Percentiles rank a stretch among this genome's conserved stretches.
phyloP scores from a whole-genome alignment of 805 yeast genomes.

The Metschnikowia reukaufii region DNA sequence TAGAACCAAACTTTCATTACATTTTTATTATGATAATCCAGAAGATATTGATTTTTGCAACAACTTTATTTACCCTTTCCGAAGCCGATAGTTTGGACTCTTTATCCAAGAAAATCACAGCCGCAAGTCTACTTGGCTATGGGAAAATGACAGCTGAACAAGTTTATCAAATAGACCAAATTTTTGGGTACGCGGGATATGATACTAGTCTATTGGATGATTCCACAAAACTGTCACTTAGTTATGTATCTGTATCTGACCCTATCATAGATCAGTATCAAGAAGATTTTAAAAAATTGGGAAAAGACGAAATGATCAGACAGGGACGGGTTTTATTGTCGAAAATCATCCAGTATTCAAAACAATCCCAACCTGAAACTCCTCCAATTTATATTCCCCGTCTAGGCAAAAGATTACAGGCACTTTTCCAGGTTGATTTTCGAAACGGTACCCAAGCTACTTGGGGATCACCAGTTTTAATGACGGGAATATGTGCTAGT shows the following conservation, averaged over 20 bases:
- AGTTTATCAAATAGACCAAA: background rate
- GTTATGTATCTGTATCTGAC: background rate
- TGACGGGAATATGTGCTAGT: background rate
- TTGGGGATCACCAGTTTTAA: background rate
- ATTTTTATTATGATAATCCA: background rate
- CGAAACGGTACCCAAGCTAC: background rate
- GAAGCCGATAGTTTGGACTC: background rate
- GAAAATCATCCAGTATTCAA: background rate
- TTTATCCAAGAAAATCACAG: background rate
- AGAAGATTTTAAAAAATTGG: background rate
- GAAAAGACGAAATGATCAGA: background rate
- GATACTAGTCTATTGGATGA: background rate
- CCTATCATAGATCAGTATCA: background rate
- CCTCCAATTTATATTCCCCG: background rate
- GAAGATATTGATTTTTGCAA: background rate
- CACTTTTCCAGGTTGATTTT: background rate
- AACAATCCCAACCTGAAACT: background rate
- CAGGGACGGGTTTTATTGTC: background rate
- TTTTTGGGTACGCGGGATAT: background rate
- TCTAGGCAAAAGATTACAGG: background rate
- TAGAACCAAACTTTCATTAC: too few relatives aligned
- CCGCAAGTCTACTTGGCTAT: background rate
- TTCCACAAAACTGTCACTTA: background rate
- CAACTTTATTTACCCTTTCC: background rate
- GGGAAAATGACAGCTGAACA: background rate